A percentile compares a stretch with the other conserved stretches of the same genome.
Conservation (phyloP, 495 filamentous ascomycete species). For the Annulohypoxylon moriforme region DNA sequence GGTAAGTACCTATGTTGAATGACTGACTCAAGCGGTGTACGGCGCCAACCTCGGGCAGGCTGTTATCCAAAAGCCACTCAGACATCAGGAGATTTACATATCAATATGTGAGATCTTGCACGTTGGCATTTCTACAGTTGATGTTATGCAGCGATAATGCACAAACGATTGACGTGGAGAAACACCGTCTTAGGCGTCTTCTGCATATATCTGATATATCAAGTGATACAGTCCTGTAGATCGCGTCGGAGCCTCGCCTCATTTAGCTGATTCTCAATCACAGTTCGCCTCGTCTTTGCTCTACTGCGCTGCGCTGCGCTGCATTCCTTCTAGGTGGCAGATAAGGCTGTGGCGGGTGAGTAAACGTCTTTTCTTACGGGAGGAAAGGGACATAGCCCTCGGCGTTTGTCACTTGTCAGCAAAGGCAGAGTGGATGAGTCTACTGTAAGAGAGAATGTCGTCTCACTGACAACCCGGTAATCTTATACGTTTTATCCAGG, state of each 20-base stretch:
- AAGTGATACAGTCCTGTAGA: conserved; percentile 30
- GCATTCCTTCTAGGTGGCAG: neutral
- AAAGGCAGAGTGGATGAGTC: neutral
- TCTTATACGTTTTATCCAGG: neutral
- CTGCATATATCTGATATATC: conserved; percentile 17
- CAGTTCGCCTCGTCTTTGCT: conserved; percentile 7
- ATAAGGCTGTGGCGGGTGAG: conserved; percentile 8
- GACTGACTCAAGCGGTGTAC: neutral
- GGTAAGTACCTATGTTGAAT: no score
- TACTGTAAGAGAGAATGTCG: no score
- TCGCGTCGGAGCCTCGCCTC: conserved; percentile 22
- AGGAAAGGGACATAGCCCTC: neutral
- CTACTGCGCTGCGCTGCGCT: no score
- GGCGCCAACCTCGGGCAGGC: neutral
- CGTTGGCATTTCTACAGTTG: neutral
- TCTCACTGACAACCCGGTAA: neutral
- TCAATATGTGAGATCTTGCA: neutral
- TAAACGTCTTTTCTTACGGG: conserved; percentile 2
- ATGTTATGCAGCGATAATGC: neutral
- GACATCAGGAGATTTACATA: neutral
- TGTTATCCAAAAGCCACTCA: neutral
- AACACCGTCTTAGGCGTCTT: conserved; percentile 5
- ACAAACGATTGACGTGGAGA: conserved; percentile 15
- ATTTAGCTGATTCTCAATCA: neutral
- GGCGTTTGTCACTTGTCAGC: conserved; percentile 1